Evolutionary conservation across 2,329 filamentous ascomycete species (phyloP), one percentile per base, ranked within the genome.

Genomic region (Alternaria gaisen): DNA sequence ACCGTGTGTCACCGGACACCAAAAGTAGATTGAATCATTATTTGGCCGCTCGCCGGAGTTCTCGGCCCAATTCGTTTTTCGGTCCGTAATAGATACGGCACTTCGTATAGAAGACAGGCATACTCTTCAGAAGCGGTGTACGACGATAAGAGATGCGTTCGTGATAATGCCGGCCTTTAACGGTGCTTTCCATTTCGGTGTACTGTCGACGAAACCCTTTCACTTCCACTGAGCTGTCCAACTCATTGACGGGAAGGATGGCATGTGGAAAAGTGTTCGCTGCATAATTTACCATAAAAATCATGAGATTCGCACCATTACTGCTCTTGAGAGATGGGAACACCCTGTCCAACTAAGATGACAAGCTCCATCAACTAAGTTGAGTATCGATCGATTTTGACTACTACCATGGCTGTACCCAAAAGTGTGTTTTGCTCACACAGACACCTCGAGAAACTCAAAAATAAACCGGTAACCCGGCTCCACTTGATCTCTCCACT

Each of bases 401-500:
- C 5, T 6, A 22, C 9, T 3, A 18, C 6, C 16, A 34, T 14
- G 18, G 3, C 22, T 14, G 18, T 7, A 14, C 3, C 30, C 28
- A 18, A 14, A 12, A 26, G 36, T 12, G 32, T n/a, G 8, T 24
- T 7, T 18, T 12, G 4, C 28, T 22, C 14, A 56, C 42, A 34
- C 9, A 34, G 54, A 42, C 20, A 43, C 28, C 14, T 42, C 26
- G n/a, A 56, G 22, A 36, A 42, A 34, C 3, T 43, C 46, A 12
- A 56, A 42, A 28, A 56, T 44, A 32, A 56, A 56, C 5, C 20
- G 36, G 16, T 56, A 56, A 14, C 54, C 54, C 4, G 54, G 54
- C 20, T 56, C 54, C 16, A 56, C 54, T 32, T 56, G 54, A 24
- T 50, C 38, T 9, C 22, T 42, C 54, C 54, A 56, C 36, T 50